phyloP scores from a whole-genome alignment of 176 grass and related monocot genomes.

The Rhynchospora pubera region DNA sequence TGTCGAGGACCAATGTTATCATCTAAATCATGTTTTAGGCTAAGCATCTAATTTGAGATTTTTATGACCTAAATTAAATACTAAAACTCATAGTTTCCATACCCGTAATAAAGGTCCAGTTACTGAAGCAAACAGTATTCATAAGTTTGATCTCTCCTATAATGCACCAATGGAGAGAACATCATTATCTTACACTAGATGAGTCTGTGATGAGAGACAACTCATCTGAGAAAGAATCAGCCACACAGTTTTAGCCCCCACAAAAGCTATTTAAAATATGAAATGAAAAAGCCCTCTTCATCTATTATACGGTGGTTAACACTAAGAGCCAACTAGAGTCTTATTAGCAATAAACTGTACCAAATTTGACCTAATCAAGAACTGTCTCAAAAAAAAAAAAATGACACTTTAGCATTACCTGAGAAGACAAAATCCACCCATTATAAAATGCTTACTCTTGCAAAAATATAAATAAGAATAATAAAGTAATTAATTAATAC shows the following conservation, averaged over 20 bases:
- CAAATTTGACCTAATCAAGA: background rate
- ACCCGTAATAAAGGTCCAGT: background rate
- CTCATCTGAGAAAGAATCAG: slow-evolving; percentile 1
- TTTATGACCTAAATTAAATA: background rate
- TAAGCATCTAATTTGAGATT: background rate
- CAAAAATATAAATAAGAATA: background rate
- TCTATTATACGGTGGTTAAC: background rate
- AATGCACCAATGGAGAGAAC: background rate
- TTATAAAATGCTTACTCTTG: background rate
- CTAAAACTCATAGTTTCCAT: background rate
- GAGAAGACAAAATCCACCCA: background rate
- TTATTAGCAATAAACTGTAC: background rate
- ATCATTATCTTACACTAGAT: background rate
- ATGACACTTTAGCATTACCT: background rate
- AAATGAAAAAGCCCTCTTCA: background rate
- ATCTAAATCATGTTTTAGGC: background rate
- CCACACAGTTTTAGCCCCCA: background rate
- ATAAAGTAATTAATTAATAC: slow-evolving; percentile 10
- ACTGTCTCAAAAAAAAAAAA: background rate
- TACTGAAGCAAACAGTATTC: background rate
- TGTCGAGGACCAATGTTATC: background rate
- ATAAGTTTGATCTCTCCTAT: background rate
- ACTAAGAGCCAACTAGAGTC: background rate
- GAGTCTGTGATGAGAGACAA: background rate
- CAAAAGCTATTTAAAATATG: background rate